phyloP scores from a whole-genome alignment of 345 rosid genomes.

The Populus simonii region DNA sequence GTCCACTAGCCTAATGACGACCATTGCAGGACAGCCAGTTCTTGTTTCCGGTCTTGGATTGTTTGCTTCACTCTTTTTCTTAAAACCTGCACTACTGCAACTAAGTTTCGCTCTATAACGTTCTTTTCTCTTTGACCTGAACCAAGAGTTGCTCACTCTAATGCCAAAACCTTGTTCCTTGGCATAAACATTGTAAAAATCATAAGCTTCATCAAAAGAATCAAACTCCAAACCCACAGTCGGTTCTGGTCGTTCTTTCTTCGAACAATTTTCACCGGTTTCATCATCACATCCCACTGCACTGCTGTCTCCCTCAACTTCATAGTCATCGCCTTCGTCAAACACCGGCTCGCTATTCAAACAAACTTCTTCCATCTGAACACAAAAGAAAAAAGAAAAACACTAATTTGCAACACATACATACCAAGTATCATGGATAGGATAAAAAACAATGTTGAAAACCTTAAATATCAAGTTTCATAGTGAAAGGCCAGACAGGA shows the following conservation, averaged over 20 bases:
- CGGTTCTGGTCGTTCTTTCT: conserved; percentile 26
- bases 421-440: neutral
- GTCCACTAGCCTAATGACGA: conserved; percentile 41
- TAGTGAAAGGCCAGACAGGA: neutral
- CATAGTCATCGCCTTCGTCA: conserved; percentile 38
- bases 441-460: neutral
- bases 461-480: neutral
- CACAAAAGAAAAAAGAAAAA: conserved; percentile 3
- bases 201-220: conserved; percentile 47
- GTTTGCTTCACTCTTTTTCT: conserved; percentile 52
- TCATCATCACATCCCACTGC: conserved; percentile 20
- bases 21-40: conserved; percentile 51
- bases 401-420: neutral
- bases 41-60: conserved; percentile 49
- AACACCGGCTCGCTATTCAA: conserved; percentile 47
- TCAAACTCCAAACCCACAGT: conserved; percentile 51
- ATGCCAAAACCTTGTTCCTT: conserved; percentile 52
- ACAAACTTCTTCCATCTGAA: conserved; percentile 55
- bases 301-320: conserved; percentile 28
- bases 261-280: conserved; percentile 18
- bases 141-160: conserved; percentile 52
- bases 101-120: conserved; percentile 53
- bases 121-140: conserved; percentile 45
- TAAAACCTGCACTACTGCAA: conserved; percentile 54
- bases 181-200: conserved; percentile 43